phyloP scores from a whole-genome alignment of 2,329 filamentous ascomycete genomes.

The Remersonia thermophila region DNA sequence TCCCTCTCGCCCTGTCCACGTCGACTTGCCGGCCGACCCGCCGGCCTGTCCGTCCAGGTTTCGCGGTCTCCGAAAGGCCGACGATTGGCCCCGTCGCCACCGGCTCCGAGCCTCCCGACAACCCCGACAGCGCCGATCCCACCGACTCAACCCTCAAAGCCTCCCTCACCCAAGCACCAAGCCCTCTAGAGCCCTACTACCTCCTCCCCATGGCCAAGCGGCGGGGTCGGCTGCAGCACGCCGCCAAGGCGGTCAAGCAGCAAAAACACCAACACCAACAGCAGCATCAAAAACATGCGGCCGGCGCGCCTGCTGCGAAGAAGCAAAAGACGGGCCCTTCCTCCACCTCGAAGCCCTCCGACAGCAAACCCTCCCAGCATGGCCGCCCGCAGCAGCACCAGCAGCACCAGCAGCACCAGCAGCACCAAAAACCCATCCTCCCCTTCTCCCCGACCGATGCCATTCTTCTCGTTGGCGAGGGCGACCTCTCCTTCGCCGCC shows the following conservation, averaged over 20 bases:
- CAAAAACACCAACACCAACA: conserved; percentile 4
- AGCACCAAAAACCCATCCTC: conserved; percentile 27
- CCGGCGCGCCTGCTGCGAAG: conserved; percentile 8
- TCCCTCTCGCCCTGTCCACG: too few species aligned
- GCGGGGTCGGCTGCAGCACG: conserved; percentile 12
- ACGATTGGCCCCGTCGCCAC: too few species aligned
- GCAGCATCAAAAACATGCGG: not conserved
- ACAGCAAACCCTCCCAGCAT: conserved; percentile 1
- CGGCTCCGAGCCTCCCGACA: too few species aligned
- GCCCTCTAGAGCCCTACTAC: too few species aligned
- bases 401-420: not conserved
- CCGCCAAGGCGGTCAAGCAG: conserved; percentile 14
- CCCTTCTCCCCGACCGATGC: conserved; percentile 55
- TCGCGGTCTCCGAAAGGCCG: too few species aligned
- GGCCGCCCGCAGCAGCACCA: not conserved
- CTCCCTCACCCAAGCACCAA: too few species aligned
- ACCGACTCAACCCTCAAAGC: too few species aligned
- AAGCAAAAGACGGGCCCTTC: conserved; percentile 8
- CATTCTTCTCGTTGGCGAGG: conserved; percentile 69
- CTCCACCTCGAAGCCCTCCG: not conserved
- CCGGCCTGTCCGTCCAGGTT: too few species aligned
- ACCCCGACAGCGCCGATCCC: too few species aligned
- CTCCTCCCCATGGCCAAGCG: conserved; percentile 10
- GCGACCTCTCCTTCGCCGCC: conserved; percentile 66
- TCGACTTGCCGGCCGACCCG: too few species aligned